These are phyloP conservation scores for Tetramitus jugosus DNA, from an alignment of 208 protist genomes.

Conservation along the genomic window DNA sequence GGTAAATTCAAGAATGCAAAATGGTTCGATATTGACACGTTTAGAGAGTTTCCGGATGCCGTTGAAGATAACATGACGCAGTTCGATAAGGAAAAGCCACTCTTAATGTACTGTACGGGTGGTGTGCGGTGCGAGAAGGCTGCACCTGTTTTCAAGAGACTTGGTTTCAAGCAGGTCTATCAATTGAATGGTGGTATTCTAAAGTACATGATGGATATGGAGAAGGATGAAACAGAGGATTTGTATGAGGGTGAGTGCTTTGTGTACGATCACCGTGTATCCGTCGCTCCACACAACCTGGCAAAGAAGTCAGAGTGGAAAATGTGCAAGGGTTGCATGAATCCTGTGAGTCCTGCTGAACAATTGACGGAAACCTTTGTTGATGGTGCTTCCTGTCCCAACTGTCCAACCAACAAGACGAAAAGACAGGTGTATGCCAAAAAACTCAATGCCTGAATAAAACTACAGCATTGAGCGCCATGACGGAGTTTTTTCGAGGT, in stretches of 20 bases:
- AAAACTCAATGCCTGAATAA: no score
- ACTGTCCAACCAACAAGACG: no score
- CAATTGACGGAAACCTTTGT: no score
- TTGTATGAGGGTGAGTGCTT: neutral
- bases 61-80: neutral
- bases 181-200: constrained; percentile 30
- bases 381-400: no score
- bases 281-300: neutral
- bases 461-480: no score
- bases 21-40: constrained; percentile 15
- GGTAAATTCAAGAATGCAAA: constrained; percentile 24
- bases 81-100: neutral
- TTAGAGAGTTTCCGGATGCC: constrained; percentile 23
- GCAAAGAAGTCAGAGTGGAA: no score
- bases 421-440: no score
- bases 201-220: constrained; percentile 23
- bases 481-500: no score
- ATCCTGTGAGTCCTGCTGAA: no score
- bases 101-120: constrained; percentile 27
- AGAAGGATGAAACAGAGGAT: no score
- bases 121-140: constrained; percentile 30
- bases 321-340: no score
- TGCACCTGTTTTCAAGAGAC: neutral
- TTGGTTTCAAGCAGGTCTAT: constrained; percentile 24
- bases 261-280: neutral